These are phyloP conservation scores for Calendula officinalis DNA, from an alignment of 129 eudicot species.

Conservation along the genomic window DNA sequence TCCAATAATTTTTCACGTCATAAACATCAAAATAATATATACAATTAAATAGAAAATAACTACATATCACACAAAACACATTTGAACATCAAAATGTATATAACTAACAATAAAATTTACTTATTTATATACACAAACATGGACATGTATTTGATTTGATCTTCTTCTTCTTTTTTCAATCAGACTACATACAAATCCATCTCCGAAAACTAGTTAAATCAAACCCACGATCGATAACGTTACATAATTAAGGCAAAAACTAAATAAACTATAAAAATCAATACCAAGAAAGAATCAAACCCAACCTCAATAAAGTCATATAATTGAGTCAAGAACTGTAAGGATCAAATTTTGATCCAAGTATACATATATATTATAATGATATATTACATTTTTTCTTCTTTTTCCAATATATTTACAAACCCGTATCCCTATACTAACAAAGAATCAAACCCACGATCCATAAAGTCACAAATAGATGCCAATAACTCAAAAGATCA, in stretches of 20 bases:
- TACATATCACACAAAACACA: neutral
- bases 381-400: too few species aligned
- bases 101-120: neutral
- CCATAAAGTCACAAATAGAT: too few species aligned
- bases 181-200: conserved; percentile 19
- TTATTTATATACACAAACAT: conserved; percentile 3
- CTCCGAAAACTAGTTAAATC: conserved; percentile 12
- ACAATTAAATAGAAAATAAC: neutral
- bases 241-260: neutral
- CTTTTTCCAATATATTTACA: too few species aligned
- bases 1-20: too few species aligned
- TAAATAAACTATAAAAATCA: neutral
- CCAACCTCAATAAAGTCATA: conserved; percentile 5
- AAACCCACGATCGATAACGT: neutral
- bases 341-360: conserved; percentile 9
- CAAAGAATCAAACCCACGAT: too few species aligned
- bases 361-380: too few species aligned
- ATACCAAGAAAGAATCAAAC: conserved; percentile 11
- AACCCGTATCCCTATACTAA: too few species aligned
- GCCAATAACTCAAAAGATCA: neutral
- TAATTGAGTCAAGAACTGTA: neutral
- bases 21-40: too few species aligned
- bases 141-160: neutral
- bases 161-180: neutral
- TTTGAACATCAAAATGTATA: neutral